These are phyloP conservation scores for Colletotrichum filicis DNA, from an alignment of 2,329 filamentous ascomycete species.

Conservation along the genomic window DNA sequence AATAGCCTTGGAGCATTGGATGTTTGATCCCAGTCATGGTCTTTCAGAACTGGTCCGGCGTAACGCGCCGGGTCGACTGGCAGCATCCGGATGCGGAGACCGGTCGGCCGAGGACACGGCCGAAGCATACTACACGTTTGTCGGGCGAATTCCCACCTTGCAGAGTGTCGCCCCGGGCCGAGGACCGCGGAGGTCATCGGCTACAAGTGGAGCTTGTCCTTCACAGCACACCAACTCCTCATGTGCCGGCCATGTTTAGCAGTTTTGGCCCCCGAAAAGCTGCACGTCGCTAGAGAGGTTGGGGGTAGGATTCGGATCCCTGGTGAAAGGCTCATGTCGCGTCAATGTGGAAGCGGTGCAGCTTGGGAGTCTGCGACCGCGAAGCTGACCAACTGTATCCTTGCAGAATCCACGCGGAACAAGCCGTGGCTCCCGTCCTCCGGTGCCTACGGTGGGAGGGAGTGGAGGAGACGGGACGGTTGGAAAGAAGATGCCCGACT, in stretches of 20 bases:
- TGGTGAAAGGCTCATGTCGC: neutral
- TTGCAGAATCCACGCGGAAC: neutral
- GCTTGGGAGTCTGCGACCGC: neutral
- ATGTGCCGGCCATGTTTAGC: neutral
- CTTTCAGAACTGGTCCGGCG: neutral
- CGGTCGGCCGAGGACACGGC: neutral
- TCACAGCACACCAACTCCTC: neutral
- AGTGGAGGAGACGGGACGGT: neutral
- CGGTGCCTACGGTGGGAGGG: neutral
- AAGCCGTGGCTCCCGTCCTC: neutral
- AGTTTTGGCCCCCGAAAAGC: slow-evolving; percentile 6
- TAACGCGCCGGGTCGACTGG: neutral
- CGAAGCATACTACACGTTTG: neutral
- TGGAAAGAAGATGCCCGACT: neutral
- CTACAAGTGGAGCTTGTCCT: neutral
- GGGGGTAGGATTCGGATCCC: neutral
- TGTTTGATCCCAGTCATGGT: neutral
- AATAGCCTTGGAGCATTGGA: neutral
- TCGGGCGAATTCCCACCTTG: neutral
- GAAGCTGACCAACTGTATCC: neutral
- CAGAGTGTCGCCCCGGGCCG: neutral
- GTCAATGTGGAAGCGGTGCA: neutral
- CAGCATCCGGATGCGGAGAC: neutral
- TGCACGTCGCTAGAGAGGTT: neutral
- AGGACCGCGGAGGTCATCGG: neutral